Percentiles rank a stretch among this genome's conserved stretches.
These are phyloP conservation scores for Albophoma yamanashiensis DNA, from an alignment of 2,329 filamentous ascomycete species.

Conservation along the genomic window DNA sequence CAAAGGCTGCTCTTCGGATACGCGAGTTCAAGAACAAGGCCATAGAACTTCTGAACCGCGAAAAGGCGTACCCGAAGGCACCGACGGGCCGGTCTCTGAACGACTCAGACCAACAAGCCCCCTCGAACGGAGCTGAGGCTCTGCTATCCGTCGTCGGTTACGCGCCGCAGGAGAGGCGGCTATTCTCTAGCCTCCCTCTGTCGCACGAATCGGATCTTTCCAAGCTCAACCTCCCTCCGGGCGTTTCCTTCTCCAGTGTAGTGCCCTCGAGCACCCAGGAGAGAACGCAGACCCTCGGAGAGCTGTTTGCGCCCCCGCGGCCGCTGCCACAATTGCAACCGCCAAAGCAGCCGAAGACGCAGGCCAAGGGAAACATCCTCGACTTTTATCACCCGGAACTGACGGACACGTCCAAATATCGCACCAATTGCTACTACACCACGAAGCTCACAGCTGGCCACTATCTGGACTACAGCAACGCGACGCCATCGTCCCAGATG, in stretches of 20 bases:
- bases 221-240: slow-evolving; percentile 55
- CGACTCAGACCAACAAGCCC: slow-evolving; percentile 26
- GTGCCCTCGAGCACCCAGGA: slow-evolving; percentile 26
- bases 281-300: slow-evolving; percentile 55
- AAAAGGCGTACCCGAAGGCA: slow-evolving; percentile 39
- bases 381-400: slow-evolving; percentile 44
- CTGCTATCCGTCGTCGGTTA: slow-evolving; percentile 71
- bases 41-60: slow-evolving; percentile 50
- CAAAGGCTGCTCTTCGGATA: slow-evolving; percentile 31
- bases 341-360: slow-evolving; percentile 60
- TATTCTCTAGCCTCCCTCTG: slow-evolving; percentile 71
- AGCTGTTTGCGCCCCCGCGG: slow-evolving; percentile 60
- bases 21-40: slow-evolving; percentile 51
- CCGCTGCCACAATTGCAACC: slow-evolving; percentile 56
- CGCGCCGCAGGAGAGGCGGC: slow-evolving; percentile 60
- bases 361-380: slow-evolving; percentile 50
- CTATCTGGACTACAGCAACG: slow-evolving; percentile 61
- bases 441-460: slow-evolving; percentile 55
- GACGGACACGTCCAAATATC: slow-evolving; percentile 43
- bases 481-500: slow-evolving; percentile 41
- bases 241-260: slow-evolving; percentile 43
- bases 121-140: slow-evolving; percentile 33
- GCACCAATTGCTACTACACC: slow-evolving; percentile 51
- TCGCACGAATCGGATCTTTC: slow-evolving; percentile 18
- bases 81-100: slow-evolving; percentile 26